Evolutionary conservation across 1,139 yeast species (phyloP), one percentile per base, ranked within the genome.

Genomic region (Trichomonascaceae sp.): DNA sequence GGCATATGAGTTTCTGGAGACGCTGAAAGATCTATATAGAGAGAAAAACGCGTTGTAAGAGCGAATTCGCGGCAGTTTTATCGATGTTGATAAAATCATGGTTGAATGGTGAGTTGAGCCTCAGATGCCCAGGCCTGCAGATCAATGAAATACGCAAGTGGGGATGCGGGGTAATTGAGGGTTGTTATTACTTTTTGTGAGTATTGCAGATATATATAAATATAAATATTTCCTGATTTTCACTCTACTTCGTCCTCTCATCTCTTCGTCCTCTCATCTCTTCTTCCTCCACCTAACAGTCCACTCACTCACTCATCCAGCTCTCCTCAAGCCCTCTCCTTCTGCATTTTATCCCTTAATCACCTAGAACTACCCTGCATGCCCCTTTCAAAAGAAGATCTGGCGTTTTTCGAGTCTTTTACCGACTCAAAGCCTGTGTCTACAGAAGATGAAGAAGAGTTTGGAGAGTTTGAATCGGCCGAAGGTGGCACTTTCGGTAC

Each of bases 331-430:
- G n/a, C n/a, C n/a, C n/a, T n/a, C n/a, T n/a, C n/a, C n/a, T n/a
- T n/a, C n/a, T n/a, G n/a, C n/a, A n/a, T n/a, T n/a, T n/a, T n/a
- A n/a, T n/a, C n/a, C n/a, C n/a, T n/a, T n/a, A n/a, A n/a, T n/a
- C n/a, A n/a, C n/a, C n/a, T n/a, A n/a, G n/a, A 12, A 32, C 17
- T 17, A 9, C 41, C 17, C 8, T 13, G n/a, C 45, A 53, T 53
- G 55, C 49, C 49, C 30, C 52, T 54, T 15, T 45, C 52, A 24
- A 38, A 50, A 17, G 52, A 54, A 36, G 57, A 55, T 24, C 45
- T 55, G 45, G 50, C 57, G 3, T 55, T 53, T 36, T 55, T 55
- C 38, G 57, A 55, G 27, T 39, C 45, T n/a, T 38, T 52, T 27
- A 22, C 32, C 32, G 36, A 9, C 10, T 36, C 53, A 19, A 24